Conservation (phyloP, 1,284 basidiomycete genomes). For the Pterula multifida region DNA sequence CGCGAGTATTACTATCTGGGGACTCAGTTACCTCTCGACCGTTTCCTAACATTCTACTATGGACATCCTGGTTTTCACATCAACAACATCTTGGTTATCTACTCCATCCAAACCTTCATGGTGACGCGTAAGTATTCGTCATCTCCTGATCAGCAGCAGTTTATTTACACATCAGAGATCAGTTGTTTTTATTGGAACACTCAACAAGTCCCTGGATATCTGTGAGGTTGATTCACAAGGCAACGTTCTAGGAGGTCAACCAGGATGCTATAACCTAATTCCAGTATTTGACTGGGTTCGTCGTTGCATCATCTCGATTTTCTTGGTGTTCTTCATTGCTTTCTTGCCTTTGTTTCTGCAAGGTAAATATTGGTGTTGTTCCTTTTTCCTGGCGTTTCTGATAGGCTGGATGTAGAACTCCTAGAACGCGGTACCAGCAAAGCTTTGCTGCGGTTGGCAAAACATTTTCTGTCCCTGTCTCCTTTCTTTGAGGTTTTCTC, state of each 20-base stretch:
- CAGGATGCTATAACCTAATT: slow-evolving; percentile 87
- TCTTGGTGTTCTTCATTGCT: slow-evolving; percentile 94
- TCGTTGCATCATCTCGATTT: slow-evolving; percentile 91
- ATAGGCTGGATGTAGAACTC: slow-evolving; percentile 47
- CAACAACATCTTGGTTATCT: slow-evolving; percentile 98
- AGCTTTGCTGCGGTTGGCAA: slow-evolving; percentile 84
- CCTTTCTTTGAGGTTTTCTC: slow-evolving; percentile 97
- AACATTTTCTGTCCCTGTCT: slow-evolving; percentile 91
- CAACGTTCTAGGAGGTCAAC: slow-evolving; percentile 69
- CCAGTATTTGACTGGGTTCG: slow-evolving; percentile 96
- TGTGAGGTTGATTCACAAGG: slow-evolving; percentile 77
- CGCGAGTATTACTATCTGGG: slow-evolving; percentile 99
- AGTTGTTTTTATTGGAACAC: slow-evolving; percentile 87
- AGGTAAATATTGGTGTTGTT: slow-evolving; percentile 37
- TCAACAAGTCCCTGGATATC: slow-evolving; percentile 83
- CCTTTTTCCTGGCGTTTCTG: neutral
- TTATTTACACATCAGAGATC: slow-evolving; percentile 9
- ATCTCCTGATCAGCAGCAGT: slow-evolving; percentile 1
- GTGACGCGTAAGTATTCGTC: slow-evolving; percentile 51
- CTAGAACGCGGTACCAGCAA: slow-evolving; percentile 90
- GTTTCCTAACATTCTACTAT: slow-evolving; percentile 99
- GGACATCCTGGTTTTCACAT: slow-evolving; percentile 99
- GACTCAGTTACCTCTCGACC: slow-evolving; percentile 94
- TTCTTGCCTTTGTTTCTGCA: slow-evolving; percentile 93
- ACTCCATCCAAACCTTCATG: slow-evolving; percentile 95